These are phyloP conservation scores for Nemania bipapillata DNA, from an alignment of 2,329 filamentous ascomycete species.

Conservation along the genomic window DNA sequence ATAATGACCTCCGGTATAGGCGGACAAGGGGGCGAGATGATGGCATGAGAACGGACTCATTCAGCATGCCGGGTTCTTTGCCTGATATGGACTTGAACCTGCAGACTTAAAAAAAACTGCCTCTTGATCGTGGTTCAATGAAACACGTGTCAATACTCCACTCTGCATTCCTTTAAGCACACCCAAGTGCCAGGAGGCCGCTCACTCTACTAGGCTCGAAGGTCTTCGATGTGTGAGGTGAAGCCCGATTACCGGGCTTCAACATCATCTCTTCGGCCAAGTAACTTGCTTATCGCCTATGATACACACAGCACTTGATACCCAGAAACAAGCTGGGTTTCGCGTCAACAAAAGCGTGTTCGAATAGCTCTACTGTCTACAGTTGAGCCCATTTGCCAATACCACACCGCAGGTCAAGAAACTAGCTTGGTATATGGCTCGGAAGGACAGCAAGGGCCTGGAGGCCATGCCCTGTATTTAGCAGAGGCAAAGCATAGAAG, in stretches of 20 bases:
- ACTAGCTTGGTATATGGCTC: background rate
- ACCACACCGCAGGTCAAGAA: background rate
- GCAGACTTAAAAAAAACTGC: conserved; percentile 42
- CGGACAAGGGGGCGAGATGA: conserved; percentile 53
- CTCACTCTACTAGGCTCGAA: background rate
- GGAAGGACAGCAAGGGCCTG: background rate
- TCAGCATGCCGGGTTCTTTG: conserved; percentile 61
- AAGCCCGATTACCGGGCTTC: background rate
- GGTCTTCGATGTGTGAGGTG: background rate
- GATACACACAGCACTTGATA: conserved; percentile 7
- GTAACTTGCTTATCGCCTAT: background rate
- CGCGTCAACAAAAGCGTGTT: background rate
- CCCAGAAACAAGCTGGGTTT: conserved; percentile 1
- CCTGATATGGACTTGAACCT: conserved; percentile 54
- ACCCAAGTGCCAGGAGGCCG: background rate
- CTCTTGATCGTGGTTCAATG: conserved; percentile 5
- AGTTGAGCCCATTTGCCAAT: background rate
- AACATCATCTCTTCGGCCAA: background rate
- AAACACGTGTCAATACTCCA: conserved; percentile 10
- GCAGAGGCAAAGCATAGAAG: conserved; percentile 6
- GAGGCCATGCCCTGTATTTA: conserved; percentile 17
- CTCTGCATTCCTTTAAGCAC: conserved; percentile 7
- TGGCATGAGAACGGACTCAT: conserved; percentile 51
- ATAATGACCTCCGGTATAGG: conserved; percentile 53
- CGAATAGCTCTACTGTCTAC: background rate